Evolutionary conservation across 2,329 filamentous ascomycete species (phyloP), one percentile per base, ranked within the genome.

Genomic region (Hymenoscyphus fructigenus): DNA sequence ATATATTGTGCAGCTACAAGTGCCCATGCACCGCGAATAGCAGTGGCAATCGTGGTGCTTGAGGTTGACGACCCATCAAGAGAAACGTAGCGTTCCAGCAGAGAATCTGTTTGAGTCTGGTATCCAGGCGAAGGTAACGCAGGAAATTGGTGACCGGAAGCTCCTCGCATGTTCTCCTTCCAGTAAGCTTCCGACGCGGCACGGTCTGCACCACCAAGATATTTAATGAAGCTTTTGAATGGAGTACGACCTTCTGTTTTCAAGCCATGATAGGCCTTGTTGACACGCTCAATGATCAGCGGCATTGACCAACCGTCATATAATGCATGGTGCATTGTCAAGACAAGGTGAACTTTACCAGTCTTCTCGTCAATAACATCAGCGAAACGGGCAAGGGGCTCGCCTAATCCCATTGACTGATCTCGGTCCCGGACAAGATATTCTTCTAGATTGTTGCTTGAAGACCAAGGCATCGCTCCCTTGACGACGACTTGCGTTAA

Each of bases 281-380:
- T 69, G 29, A 77, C 69, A 55, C 72, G 68, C 34, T 71, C 61
- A 15, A 78, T 60, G 4, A 78, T 67, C 29, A 76, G 38, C 2
- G 75, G 71, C 63, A 74, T 69, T 0, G 79, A 81, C 83, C 84
- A 85, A 28, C 84, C 84, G 60, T 87, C 84, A 65, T 86, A 87
- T 0, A 86, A 71, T 4, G 80, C 82, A 67, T 86, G 84, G 67
- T 86, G 84, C 75, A 84, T 81, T 0, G 82, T 83, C 66, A 83
- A 74, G n/a, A 85, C 79, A 66, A 85, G 83, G 68, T 79, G 75
- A 32, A 55, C 76, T 50, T 69, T 67, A 17, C 75, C 67, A 29
- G 62, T 63, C 4, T 55, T 60, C 57, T 56, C 44, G 28, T 67
- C 50, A 38, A 60, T 59, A 29, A 74, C 28, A 59, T 71, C 66